A percentile compares a stretch with the other conserved stretches of the same genome.
These are phyloP conservation scores for Mallotus japonicus DNA, from an alignment of 441 rosid species.

Conservation along the genomic window DNA sequence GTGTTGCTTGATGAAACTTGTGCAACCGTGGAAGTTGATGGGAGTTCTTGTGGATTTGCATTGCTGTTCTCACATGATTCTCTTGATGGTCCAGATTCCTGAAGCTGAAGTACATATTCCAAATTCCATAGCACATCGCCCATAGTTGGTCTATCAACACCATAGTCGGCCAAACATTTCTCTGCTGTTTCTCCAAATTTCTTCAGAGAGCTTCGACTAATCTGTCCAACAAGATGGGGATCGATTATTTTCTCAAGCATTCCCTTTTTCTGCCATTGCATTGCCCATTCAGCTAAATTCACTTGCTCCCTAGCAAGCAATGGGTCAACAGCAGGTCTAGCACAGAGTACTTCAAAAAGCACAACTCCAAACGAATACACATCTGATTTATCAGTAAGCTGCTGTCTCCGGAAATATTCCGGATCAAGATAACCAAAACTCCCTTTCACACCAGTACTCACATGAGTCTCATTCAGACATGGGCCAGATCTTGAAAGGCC, in stretches of 20 bases:
- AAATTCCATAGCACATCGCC: neutral
- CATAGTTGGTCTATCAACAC: neutral
- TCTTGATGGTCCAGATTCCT: constrained; percentile 32
- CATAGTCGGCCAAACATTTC: neutral
- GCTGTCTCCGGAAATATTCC: neutral
- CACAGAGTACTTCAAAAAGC: constrained; percentile 1
- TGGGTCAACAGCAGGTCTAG: constrained; percentile 5
- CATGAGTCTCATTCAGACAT: constrained; percentile 2
- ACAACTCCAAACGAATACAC: neutral
- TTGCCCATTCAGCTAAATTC: constrained; percentile 87
- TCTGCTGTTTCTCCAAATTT: neutral
- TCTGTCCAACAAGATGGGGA: constrained; percentile 49
- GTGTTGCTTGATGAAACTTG: constrained; percentile 23
- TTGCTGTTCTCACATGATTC: constrained; percentile 37
- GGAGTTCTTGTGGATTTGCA: constrained; percentile 4
- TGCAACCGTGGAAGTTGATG: constrained; percentile 21
- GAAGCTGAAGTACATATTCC: neutral
- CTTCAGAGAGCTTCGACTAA: constrained; percentile 44
- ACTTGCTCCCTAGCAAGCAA: constrained; percentile 72
- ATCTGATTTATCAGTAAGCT: neutral
- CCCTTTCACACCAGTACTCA: neutral
- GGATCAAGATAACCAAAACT: neutral
- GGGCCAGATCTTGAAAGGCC: neutral
- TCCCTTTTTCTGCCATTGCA: constrained; percentile 81
- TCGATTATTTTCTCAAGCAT: constrained; percentile 65